A percentile compares a stretch with the other conserved stretches of the same genome.
These are phyloP conservation scores for Basipetospora chlamydospora DNA, from an alignment of 2,329 filamentous ascomycete genomes.

Conservation along the genomic window DNA sequence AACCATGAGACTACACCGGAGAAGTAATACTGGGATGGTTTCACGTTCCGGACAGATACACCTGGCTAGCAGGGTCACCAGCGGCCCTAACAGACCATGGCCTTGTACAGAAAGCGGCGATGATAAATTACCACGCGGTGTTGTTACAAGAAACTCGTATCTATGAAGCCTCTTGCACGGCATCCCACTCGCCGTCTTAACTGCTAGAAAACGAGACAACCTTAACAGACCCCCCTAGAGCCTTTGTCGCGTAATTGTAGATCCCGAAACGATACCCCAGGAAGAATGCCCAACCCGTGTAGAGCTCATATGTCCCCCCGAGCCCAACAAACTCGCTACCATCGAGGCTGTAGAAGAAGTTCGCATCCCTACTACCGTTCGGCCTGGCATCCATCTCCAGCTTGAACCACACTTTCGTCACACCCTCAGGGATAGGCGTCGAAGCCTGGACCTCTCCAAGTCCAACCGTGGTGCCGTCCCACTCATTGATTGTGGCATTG, in stretches of 20 bases:
- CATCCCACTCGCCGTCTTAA: too few relatives aligned
- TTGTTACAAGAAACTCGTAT: too few relatives aligned
- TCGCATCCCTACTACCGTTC: conserved; percentile 9
- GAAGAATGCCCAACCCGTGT: conserved; percentile 28
- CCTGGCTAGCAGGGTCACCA: too few relatives aligned
- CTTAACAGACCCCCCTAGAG: conserved; percentile 14
- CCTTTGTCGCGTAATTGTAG: conserved; percentile 30
- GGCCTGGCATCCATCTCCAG: conserved; percentile 13
- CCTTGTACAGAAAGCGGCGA: too few relatives aligned
- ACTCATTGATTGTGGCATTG: conserved; percentile 22
- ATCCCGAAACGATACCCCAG: conserved; percentile 32
- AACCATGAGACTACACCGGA: too few relatives aligned
- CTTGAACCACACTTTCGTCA: conserved; percentile 12
- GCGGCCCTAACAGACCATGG: too few relatives aligned
- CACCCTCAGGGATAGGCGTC: conserved; percentile 7
- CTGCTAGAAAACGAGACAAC: conserved; percentile 14
- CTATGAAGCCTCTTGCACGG: too few relatives aligned
- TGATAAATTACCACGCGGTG: too few relatives aligned
- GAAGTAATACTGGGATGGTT: too few relatives aligned
- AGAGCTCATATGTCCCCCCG: conserved; percentile 21
- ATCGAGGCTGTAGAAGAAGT: conserved; percentile 13
- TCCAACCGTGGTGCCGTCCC: conserved; percentile 8
- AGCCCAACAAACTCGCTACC: conserved; percentile 13
- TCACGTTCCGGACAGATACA: too few relatives aligned
- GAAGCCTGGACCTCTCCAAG: conserved; percentile 11